These are phyloP conservation scores for Leishmania martiniquensis DNA, from an alignment of 208 protist genomes.

Conservation along the genomic window DNA sequence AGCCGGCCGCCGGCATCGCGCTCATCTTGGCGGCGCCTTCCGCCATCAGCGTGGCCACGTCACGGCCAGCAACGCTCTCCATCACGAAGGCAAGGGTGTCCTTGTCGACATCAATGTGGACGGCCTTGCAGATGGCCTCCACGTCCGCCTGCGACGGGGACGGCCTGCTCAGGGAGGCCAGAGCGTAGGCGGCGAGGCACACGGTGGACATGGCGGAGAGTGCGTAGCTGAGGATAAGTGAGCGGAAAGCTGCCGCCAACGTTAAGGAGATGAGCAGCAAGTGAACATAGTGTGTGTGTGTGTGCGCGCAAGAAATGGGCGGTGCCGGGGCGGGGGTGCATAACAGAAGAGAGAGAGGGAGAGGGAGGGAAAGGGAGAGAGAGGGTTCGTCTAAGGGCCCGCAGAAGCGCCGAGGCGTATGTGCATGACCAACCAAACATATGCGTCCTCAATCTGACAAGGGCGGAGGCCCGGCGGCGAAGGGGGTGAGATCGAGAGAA, in stretches of 20 bases:
- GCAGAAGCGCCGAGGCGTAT: too few relatives aligned
- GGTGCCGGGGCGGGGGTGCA: background rate
- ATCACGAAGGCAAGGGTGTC: constrained; percentile 86
- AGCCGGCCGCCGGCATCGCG: constrained; percentile 44
- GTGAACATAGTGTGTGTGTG: background rate
- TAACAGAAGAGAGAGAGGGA: background rate
- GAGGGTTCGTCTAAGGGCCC: too few relatives aligned
- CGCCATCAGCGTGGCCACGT: constrained; percentile 76
- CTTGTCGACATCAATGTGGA: constrained; percentile 65
- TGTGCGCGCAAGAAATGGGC: background rate
- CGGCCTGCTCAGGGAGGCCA: constrained; percentile 82
- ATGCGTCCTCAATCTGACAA: background rate
- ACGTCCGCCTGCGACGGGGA: constrained; percentile 79
- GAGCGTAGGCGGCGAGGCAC: constrained; percentile 93
- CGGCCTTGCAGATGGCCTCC: constrained; percentile 86
- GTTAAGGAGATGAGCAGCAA: background rate
- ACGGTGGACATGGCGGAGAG: constrained; percentile 76
- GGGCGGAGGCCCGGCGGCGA: too few relatives aligned
- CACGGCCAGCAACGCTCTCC: constrained; percentile 72
- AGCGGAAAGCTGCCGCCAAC: background rate
- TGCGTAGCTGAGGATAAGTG: background rate
- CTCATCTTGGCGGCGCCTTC: constrained; percentile 87
- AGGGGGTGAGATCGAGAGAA: too few relatives aligned
- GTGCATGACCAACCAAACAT: background rate
- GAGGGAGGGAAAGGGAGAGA: background rate